A percentile compares a stretch with the other conserved stretches of the same genome.
These are phyloP conservation scores for Nitzschia sp. DNA, from an alignment of 108 stramenopile species.

Conservation along the genomic window DNA sequence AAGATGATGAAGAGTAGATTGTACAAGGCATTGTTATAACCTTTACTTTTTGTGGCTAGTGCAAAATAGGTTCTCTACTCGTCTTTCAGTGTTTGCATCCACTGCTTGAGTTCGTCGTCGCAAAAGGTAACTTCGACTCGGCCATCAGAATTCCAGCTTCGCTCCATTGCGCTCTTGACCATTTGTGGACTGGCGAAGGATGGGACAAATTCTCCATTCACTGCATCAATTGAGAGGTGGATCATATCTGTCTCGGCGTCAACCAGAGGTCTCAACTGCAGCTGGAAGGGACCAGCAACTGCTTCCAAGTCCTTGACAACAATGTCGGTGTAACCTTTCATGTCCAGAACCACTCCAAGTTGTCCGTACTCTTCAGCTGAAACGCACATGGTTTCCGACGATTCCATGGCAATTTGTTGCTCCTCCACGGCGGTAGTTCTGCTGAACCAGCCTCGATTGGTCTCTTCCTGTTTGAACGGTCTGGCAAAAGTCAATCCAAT, in stretches of 20 bases:
- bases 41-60: background rate
- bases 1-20: slow-evolving; percentile 33
- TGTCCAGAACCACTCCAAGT: slow-evolving; percentile 64
- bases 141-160: slow-evolving; percentile 70
- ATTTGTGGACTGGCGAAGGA: slow-evolving; percentile 71
- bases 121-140: slow-evolving; percentile 68
- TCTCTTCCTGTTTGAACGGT: slow-evolving; percentile 37
- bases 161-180: slow-evolving; percentile 65
- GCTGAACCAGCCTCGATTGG: slow-evolving; percentile 32
- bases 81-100: slow-evolving; percentile 32
- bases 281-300: slow-evolving; percentile 66
- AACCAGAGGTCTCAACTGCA: slow-evolving; percentile 30
- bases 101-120: slow-evolving; percentile 54
- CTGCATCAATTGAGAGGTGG: slow-evolving; percentile 61
- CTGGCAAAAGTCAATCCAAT: slow-evolving; percentile 83
- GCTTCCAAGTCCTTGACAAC: slow-evolving; percentile 65
- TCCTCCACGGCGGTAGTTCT: slow-evolving; percentile 5
- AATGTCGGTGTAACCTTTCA: slow-evolving; percentile 41
- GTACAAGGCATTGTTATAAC: too few species aligned
- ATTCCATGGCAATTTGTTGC: slow-evolving; percentile 31
- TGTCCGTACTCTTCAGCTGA: slow-evolving; percentile 49
- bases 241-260: slow-evolving; percentile 36
- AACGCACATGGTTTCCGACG: slow-evolving; percentile 68
- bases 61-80: slow-evolving; percentile 2
- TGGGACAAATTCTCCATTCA: slow-evolving; percentile 79